A percentile compares a stretch with the other conserved stretches of the same genome.
Evolutionary conservation across 2,329 filamentous ascomycete genomes (phyloP).

Genomic region (Diaporthe sp.): DNA sequence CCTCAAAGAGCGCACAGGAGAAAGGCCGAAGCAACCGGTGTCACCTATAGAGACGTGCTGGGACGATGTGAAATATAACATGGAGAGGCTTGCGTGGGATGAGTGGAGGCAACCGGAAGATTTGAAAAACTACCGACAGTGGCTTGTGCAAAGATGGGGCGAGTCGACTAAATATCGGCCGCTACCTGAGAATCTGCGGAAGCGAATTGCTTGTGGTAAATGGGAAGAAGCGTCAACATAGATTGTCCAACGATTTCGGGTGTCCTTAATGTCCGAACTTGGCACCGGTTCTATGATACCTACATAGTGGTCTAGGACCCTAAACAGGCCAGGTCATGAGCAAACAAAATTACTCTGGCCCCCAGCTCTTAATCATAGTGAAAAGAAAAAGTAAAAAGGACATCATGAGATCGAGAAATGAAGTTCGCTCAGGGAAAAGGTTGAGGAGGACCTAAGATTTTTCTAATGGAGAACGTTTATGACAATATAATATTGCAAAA

Average conservation of each 20-base stretch:
- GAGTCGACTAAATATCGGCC: neutral
- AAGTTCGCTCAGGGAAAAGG: no score
- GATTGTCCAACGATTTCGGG: neutral
- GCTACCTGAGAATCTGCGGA: neutral
- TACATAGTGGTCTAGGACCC: no score
- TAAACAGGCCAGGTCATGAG: no score
- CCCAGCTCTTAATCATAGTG: no score
- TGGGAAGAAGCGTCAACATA: neutral
- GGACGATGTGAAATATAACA: no score
- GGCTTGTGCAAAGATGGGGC: conserved; percentile 1
- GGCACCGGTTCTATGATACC: no score
- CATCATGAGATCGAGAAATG: no score
- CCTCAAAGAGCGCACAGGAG: neutral
- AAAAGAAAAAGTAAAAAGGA: no score
- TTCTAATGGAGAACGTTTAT: no score
- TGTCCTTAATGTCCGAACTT: neutral
- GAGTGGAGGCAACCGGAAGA: neutral
- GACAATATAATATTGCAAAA: neutral
- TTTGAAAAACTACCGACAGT: neutral
- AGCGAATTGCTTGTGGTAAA: neutral
- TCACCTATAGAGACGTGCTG: neutral
- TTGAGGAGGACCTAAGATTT: neutral
- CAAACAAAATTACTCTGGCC: no score
- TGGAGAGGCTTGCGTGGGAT: neutral
- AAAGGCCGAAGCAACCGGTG: neutral